Evolutionary conservation across 2,329 filamentous ascomycete genomes (phyloP), one percentile per base, ranked within the genome.

Genomic region (Teratosphaeria epicoccoides): DNA sequence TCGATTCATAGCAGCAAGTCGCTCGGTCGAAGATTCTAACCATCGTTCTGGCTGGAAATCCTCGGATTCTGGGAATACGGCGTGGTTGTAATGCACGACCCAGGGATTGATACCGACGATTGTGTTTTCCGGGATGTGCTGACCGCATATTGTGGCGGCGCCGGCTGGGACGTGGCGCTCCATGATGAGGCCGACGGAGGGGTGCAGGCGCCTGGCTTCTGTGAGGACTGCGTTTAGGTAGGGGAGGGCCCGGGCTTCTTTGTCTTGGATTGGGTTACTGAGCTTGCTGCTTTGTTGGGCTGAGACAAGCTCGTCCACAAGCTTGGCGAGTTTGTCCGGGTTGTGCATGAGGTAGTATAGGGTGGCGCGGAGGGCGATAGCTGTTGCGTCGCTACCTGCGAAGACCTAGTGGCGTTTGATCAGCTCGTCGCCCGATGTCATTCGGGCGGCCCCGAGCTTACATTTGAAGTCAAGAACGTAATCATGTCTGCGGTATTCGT

Each of bases 11-110:
- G 11, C 37, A 12, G 28, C 28, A 43, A 29, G 23, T 14, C 23
- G 24, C 17, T 45, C 40, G 9, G 6, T 14, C 7, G 11, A 7
- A 20, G 9, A 26, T 23, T 67, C 64, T 1, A 76, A 51, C 74
- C 74, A 76, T 20, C 74, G 59, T 50, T 76, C 73, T 0, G 74
- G 73, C 24, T 59, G 55, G 52, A 71, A 77, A 0, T 59, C 52
- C 10, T 71, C 67, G 0, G 70, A 65, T 1, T 59, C 52, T 20
- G 23, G 12, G 44, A 70, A 76, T 1, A 74, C 57, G 0, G 54
- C 51, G 1, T 59, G 54, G 43, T 73, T 62, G 17, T 63, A 61
- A 28, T 75, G 69, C 0, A 73, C 52, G 0, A 71, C 69, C 63
- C 70, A 71, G 0, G 70, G 57, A 33, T 72, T 74, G 43, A 72